Conservation (phyloP, 768 basidiomycete species). For the Serpula lacrymans region DNA sequence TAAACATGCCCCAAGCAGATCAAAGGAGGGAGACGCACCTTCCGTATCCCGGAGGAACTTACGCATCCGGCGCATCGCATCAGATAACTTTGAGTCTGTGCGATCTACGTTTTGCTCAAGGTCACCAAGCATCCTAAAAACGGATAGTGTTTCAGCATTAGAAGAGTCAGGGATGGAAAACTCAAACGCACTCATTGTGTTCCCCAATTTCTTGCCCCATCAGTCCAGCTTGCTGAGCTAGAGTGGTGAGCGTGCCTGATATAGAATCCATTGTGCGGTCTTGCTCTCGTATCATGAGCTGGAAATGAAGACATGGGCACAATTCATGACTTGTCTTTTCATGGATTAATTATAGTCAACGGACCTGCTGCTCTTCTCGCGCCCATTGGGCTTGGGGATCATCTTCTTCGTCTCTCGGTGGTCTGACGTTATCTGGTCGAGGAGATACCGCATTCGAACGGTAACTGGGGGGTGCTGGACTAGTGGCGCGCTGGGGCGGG, state of each 20-base stretch:
- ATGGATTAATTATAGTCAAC: slow-evolving; percentile 5
- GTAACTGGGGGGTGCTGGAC: slow-evolving; percentile 18
- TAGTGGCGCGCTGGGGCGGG: slow-evolving; percentile 7
- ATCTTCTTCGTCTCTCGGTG: slow-evolving; percentile 31
- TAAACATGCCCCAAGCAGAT: neutral
- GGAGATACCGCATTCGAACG: slow-evolving; percentile 15
- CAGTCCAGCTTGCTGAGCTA: slow-evolving; percentile 87
- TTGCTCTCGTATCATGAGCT: slow-evolving; percentile 88
- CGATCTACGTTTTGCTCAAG: slow-evolving; percentile 69
- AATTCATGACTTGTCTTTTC: neutral
- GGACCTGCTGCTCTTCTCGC: slow-evolving; percentile 81
- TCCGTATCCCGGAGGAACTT: slow-evolving; percentile 86
- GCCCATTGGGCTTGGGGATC: slow-evolving; percentile 82
- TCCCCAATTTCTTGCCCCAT: slow-evolving; percentile 93
- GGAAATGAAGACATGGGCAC: slow-evolving; percentile 1
- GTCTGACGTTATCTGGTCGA: slow-evolving; percentile 6
- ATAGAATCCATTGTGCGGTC: slow-evolving; percentile 88
- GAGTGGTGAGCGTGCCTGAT: slow-evolving; percentile 76
- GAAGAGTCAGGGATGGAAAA: slow-evolving; percentile 5
- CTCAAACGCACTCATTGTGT: slow-evolving; percentile 77
- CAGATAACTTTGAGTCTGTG: slow-evolving; percentile 61
- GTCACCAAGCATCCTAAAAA: slow-evolving; percentile 72
- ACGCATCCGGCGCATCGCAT: slow-evolving; percentile 65
- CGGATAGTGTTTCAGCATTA: neutral
- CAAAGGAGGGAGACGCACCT: slow-evolving; percentile 36